Conservation (phyloP, 2,329 filamentous ascomycete species). For the Colletotrichum sp. region DNA sequence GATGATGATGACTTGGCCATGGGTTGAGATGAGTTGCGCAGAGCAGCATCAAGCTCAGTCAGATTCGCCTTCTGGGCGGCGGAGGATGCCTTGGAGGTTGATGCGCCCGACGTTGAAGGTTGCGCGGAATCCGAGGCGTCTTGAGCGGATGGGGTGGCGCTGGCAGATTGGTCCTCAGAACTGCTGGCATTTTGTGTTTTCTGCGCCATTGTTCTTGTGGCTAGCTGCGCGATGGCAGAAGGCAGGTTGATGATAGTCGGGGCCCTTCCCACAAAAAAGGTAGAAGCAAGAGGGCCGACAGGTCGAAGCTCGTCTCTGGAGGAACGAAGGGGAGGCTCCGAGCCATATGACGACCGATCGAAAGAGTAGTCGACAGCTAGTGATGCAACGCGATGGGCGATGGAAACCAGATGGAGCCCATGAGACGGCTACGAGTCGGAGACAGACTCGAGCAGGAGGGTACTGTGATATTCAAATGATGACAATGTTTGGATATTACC, state of each 20-base stretch:
- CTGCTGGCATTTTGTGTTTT: slow-evolving; percentile 18
- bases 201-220: slow-evolving; percentile 20
- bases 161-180: slow-evolving; percentile 22
- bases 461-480: neutral
- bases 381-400: neutral
- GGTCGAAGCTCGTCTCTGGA: slow-evolving; percentile 7
- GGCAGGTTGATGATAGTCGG: neutral
- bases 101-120: neutral
- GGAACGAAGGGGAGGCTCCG: slow-evolving; percentile 3
- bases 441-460: neutral
- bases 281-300: slow-evolving; percentile 22
- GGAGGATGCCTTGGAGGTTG: slow-evolving; percentile 14
- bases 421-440: slow-evolving; percentile 5
- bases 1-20: slow-evolving; percentile 54
- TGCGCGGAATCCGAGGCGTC: slow-evolving; percentile 22
- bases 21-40: slow-evolving; percentile 40
- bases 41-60: slow-evolving; percentile 37
- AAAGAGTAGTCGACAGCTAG: neutral
- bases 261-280: slow-evolving; percentile 20
- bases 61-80: slow-evolving; percentile 31
- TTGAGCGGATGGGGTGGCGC: slow-evolving; percentile 20
- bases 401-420: slow-evolving; percentile 5
- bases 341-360: slow-evolving; percentile 10
- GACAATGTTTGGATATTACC: neutral
- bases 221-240: slow-evolving; percentile 9